phyloP scores from a whole-genome alignment of 169 alveolate species.

The Plasmodium adleri region DNA sequence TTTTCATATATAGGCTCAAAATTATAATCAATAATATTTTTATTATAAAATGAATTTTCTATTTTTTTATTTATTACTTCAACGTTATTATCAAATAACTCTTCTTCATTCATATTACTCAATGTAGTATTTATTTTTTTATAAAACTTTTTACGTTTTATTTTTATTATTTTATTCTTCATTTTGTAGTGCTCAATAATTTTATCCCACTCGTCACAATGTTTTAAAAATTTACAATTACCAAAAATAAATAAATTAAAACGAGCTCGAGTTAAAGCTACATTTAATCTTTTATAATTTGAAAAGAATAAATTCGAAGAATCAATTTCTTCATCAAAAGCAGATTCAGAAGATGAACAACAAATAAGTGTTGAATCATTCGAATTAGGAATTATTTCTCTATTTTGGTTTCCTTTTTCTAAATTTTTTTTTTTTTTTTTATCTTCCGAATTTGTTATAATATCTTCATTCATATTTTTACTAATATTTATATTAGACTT shows the following conservation, averaged over 20 bases:
- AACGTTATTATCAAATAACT: constrained; percentile 35
- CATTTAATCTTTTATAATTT: constrained; percentile 95
- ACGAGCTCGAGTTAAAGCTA: constrained; percentile 95
- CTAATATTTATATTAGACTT: background rate
- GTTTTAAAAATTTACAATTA: constrained; percentile 37
- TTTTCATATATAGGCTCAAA: constrained; percentile 32
- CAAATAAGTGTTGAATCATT: background rate
- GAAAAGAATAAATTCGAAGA: constrained; percentile 86
- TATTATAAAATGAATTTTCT: constrained; percentile 69
- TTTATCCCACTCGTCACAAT: constrained; percentile 64
- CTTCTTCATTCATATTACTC: constrained; percentile 12
- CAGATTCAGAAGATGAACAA: constrained; percentile 5
- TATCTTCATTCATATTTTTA: background rate
- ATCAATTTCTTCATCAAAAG: constrained; percentile 28
- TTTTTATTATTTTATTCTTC: constrained; percentile 53
- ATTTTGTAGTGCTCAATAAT: constrained; percentile 58
- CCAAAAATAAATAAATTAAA: constrained; percentile 93
- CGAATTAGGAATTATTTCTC: background rate
- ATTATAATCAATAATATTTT: constrained; percentile 51
- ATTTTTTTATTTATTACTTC: constrained; percentile 46
- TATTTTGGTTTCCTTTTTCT: background rate
- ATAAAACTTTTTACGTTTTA: constrained; percentile 19
- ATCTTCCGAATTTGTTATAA: background rate
- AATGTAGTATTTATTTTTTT: constrained; percentile 13
- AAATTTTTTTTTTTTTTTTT: background rate